Evolutionary conservation across 73 alveolate genomes (phyloP), one percentile per base, ranked within the genome.

Genomic region (Blepharisma stoltei): DNA sequence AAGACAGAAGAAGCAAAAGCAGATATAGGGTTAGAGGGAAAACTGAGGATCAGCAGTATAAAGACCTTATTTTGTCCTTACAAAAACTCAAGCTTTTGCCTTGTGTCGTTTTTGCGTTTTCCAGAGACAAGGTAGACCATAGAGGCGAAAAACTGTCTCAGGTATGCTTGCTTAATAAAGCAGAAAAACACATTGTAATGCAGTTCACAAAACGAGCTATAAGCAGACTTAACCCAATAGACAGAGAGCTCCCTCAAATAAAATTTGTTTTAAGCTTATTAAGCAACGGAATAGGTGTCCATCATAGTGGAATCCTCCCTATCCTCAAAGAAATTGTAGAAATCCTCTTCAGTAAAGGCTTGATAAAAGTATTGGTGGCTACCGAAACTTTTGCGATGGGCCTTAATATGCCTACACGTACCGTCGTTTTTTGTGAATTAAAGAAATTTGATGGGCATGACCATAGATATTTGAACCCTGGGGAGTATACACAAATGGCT

Each of bases 341-440:
- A 80, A 88, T 97, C 20, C 89, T 97, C 20, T 97, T 96, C 87
- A 82, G 97, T 54, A 90, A 92, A 70, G 98, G 98, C 41, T 78
- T 90, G 54, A 81, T 97, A 7, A 94, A 96, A 84, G 95, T 97
- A 20, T 85, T 97, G 70, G 96, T 97, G 80, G 98, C 99, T 9
- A 97, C 99, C 8, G 97, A 98, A 66, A 96, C 99, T 21, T 97
- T 97, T 81, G 98, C 99, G 47, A 96, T 97, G 93, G 99, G 99
- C 6, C 88, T 97, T 67, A 97, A 97, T 86, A 97, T 97, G 99
- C 99, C 99, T 6, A 97, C 99, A 1, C 93, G 95, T 67, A 90
- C 99, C 6, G 99, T 97, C 21, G 87, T 97, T 70, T 97, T 97
- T 86, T 83, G 98, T 46, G 85, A 89, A 44, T 79, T 96, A 70